Evolutionary conservation across 176 grass and related monocot species (phyloP), one percentile per base, ranked within the genome.

Genomic region (Areca catechu): DNA sequence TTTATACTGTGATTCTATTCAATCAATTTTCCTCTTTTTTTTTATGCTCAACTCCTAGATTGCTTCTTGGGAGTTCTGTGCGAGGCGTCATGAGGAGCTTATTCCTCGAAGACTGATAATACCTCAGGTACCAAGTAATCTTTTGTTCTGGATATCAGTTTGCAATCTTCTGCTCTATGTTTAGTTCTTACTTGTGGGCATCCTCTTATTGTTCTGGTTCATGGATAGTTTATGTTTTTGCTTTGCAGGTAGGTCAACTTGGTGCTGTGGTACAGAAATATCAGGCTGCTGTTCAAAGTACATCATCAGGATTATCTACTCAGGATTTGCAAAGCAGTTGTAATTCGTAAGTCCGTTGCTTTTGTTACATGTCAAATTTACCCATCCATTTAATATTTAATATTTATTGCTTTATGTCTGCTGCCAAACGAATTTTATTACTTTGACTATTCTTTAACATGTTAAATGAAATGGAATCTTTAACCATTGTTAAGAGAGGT

Each of bases 31-130:
- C 27, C 49, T 17, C 71, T 28, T 61, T 12, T 74, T 28, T 61
- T 12, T 65, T 83, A 19, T 66, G 48, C 22, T 48, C 24, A 29
- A 54, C 4, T 70, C 68, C 29, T 79, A 92, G 93, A 98, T 98
- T 67, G 79, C 87, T 67, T 98, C 87, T 19, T 98, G 93, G 87
- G 87, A 92, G 55, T 98, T 92, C 22, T 98, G 93, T 80, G 93
- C 93, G 7, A 82, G 87, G 75, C 78, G 61, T 48, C 93, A 98
- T 1, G 93, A 98, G 63, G 93, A 98, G 63, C 87, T 98, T 75
- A 85, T 98, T 77, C 93, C 93, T 20, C 78, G 84, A 63, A 92
- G 93, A 71, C 71, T 80, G 61, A 88, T 98, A 57, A 78, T 92
- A 73, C 93, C 84, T 34, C 84, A 98, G 84, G 93, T 98, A 80